Conservation (phyloP, 768 basidiomycete species). For the Scleroderma citrinum region DNA sequence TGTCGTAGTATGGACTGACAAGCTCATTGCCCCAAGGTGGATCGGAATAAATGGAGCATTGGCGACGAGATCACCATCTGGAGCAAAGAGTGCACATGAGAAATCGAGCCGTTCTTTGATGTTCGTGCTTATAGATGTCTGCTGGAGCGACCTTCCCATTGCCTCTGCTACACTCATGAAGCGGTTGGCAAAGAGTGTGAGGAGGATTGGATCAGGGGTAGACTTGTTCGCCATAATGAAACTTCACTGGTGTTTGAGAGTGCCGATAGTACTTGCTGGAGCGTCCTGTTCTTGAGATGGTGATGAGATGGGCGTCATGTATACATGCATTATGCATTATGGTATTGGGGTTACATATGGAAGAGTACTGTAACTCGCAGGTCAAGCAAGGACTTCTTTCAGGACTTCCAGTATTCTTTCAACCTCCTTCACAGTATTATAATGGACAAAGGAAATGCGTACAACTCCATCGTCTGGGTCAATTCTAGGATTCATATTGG, state of each 20-base stretch:
- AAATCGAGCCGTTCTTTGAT: conserved; percentile 96
- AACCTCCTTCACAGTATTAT: conserved; percentile 72
- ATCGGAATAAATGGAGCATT: conserved; percentile 92
- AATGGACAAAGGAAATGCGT: conserved; percentile 72
- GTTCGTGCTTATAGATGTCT: conserved; percentile 88
- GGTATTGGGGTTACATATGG: too few species aligned
- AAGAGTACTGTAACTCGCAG: too few species aligned
- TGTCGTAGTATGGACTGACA: conserved; percentile 43
- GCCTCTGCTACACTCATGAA: conserved; percentile 98
- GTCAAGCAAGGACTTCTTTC: conserved; percentile 30
- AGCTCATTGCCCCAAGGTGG: conserved; percentile 85
- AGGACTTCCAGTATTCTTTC: conserved; percentile 50
- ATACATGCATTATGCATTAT: too few species aligned
- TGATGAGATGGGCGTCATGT: too few species aligned
- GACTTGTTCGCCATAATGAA: conserved; percentile 14
- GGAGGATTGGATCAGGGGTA: conserved; percentile 76
- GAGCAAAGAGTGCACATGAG: conserved; percentile 90
- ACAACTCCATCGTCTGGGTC: conserved; percentile 63
- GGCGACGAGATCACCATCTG: conserved; percentile 91
- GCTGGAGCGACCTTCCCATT: conserved; percentile 87
- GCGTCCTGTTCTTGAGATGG: too few species aligned
- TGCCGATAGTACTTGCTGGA: too few species aligned
- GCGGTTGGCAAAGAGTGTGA: conserved; percentile 91
- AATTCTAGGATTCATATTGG: conserved; percentile 47
- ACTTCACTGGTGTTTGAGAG: too few species aligned